Percentiles rank a stretch among this genome's conserved stretches.
Conservation (phyloP, 2,329 filamentous ascomycete genomes). For the Aspergillus ustus region DNA sequence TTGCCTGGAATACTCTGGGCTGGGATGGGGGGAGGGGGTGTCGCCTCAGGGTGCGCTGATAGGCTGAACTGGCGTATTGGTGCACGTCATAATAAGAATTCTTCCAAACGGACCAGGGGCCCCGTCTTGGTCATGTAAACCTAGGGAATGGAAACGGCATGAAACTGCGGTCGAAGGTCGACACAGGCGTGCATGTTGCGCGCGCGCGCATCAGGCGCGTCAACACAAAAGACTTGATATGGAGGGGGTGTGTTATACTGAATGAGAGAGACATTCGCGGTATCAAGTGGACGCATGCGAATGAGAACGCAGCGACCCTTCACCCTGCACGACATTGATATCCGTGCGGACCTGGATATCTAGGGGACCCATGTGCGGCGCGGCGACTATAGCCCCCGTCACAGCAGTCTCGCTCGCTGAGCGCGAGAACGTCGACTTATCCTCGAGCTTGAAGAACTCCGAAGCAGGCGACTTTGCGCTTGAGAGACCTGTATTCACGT, state of each 20-base stretch:
- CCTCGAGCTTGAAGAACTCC: slow-evolving; percentile 36
- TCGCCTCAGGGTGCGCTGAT: too few species aligned
- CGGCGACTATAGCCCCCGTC: slow-evolving; percentile 21
- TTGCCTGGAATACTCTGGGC: background rate
- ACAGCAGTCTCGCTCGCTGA: slow-evolving; percentile 16
- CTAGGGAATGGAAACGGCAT: too few species aligned
- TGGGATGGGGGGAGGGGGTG: too few species aligned
- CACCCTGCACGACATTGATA: slow-evolving; percentile 33
- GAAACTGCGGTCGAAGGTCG: too few species aligned
- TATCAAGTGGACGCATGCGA: slow-evolving; percentile 2
- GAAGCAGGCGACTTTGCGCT: slow-evolving; percentile 31
- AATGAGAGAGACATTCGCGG: background rate
- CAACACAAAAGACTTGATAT: background rate
- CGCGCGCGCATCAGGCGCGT: background rate
- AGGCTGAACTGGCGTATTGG: too few species aligned
- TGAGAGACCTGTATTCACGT: slow-evolving; percentile 33
- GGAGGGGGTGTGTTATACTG: background rate
- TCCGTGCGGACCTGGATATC: slow-evolving; percentile 39
- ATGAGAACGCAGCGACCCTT: slow-evolving; percentile 23
- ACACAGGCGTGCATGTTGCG: too few species aligned
- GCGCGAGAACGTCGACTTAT: slow-evolving; percentile 22
- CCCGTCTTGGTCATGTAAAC: too few species aligned
- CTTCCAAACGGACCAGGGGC: too few species aligned
- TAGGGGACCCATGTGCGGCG: slow-evolving; percentile 17
- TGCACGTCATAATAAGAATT: too few species aligned